Evolutionary conservation across 495 filamentous ascomycete genomes (phyloP).

Genomic region (Gamarada debralockiae): DNA sequence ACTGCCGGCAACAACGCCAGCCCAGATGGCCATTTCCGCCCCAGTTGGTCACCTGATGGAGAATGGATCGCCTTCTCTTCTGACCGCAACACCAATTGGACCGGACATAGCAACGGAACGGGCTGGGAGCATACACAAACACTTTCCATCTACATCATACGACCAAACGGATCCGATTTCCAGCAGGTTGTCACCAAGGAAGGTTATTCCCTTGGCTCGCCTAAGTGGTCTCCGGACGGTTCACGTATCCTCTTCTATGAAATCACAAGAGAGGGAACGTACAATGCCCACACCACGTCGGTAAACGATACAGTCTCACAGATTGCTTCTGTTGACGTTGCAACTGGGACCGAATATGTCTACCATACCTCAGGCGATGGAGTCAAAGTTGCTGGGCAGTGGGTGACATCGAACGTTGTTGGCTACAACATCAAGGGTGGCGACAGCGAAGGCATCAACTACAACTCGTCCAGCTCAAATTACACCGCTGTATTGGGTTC

Average conservation of each 20-base stretch:
- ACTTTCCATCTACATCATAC: conserved; percentile 17
- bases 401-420: conserved; percentile 1
- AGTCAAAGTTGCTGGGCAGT: conserved; percentile 9
- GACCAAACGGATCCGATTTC: conserved; percentile 16
- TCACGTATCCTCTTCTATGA: conserved; percentile 12
- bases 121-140: conserved; percentile 23
- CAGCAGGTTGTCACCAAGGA: conserved; percentile 7
- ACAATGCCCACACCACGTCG: conserved; percentile 3
- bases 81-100: conserved; percentile 22
- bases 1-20: not conserved
- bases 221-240: conserved; percentile 19
- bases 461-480: conserved; percentile 14
- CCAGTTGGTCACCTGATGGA: conserved; percentile 20
- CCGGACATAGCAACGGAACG: conserved; percentile 21
- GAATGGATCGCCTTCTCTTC: conserved; percentile 21
- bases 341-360: conserved; percentile 12
- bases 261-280: conserved; percentile 16
- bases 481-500: not conserved
- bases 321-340: conserved; percentile 17
- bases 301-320: conserved; percentile 9
- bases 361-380: conserved; percentile 8
- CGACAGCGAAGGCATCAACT: conserved; percentile 12
- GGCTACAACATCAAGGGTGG: conserved; percentile 11
- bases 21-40: conserved; percentile 14
- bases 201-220: conserved; percentile 19